These are phyloP conservation scores for Panaeolus papilionaceus DNA, from an alignment of 768 basidiomycete genomes.

Conservation along the genomic window DNA sequence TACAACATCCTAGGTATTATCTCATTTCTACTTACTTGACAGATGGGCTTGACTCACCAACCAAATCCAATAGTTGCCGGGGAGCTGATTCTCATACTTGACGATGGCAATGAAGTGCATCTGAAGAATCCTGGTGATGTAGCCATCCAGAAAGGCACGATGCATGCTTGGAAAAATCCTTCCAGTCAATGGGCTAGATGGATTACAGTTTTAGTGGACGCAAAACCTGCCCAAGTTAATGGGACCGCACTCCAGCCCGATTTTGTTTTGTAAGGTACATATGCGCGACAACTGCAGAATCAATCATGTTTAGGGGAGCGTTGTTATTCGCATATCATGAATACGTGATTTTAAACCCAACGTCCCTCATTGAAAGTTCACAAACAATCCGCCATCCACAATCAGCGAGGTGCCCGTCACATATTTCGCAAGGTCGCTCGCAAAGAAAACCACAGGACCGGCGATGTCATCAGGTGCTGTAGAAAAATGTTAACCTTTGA, in stretches of 20 bases:
- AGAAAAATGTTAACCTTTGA: constrained; percentile 7
- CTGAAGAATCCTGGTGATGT: constrained; percentile 61
- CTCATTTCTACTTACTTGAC: not conserved
- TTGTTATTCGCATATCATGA: not conserved
- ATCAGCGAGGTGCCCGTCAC: constrained; percentile 69
- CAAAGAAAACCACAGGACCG: constrained; percentile 77
- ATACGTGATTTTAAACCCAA: not conserved
- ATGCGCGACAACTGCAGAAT: not conserved
- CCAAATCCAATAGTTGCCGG: constrained; percentile 49
- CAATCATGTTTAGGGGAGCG: not conserved
- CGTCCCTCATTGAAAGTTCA: constrained; percentile 64
- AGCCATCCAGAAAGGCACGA: constrained; percentile 61
- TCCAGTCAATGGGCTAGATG: constrained; percentile 56
- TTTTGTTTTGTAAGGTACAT: constrained; percentile 21
- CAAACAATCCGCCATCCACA: constrained; percentile 78
- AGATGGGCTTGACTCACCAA: constrained; percentile 15
- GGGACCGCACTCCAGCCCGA: constrained; percentile 46
- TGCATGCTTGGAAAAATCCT: constrained; percentile 70
- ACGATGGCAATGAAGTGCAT: constrained; percentile 59
- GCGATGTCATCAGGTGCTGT: constrained; percentile 73
- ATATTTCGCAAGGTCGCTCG: constrained; percentile 74
- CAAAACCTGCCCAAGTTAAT: constrained; percentile 56
- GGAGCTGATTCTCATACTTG: constrained; percentile 59
- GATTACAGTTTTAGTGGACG: constrained; percentile 58
- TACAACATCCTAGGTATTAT: constrained; percentile 62